phyloP scores from a whole-genome alignment of 305 asterid genomes.

The Fraxinus angustifolia region DNA sequence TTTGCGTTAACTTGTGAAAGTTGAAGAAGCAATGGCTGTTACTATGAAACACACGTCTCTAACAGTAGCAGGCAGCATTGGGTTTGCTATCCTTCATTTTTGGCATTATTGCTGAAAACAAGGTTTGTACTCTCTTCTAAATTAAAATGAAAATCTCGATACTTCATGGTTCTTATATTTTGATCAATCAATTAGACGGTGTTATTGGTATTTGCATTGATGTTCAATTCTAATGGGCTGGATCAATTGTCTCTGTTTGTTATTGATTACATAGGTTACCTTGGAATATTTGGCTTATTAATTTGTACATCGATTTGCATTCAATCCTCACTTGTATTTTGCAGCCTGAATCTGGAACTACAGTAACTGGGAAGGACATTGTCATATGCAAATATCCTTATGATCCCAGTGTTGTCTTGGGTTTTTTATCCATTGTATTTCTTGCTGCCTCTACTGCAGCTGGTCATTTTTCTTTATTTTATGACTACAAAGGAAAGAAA shows the following conservation, averaged over 20 bases:
- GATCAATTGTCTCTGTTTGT: not conserved
- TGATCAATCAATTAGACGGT: not conserved
- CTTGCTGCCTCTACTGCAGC: conserved; percentile 44
- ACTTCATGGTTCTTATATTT: not conserved
- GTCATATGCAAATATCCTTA: conserved; percentile 65
- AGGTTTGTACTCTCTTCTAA: conserved; percentile 36
- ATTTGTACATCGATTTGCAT: not conserved
- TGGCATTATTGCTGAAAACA: conserved; percentile 77
- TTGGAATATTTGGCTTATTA: not conserved
- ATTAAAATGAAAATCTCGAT: not conserved
- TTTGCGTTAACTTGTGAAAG: not conserved
- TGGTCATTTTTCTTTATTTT: conserved; percentile 55
- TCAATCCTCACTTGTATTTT: conserved; percentile 6
- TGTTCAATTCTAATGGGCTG: not conserved
- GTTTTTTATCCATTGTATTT: conserved; percentile 50
- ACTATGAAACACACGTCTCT: conserved; percentile 59
- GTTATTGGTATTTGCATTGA: not conserved
- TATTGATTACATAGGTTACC: not conserved
- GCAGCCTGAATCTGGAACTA: conserved; percentile 68
- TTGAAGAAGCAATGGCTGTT: conserved; percentile 42
- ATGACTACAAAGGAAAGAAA: conserved; percentile 64
- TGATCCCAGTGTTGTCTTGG: conserved; percentile 56
- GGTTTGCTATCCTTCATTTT: conserved; percentile 67
- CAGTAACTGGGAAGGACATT: conserved; percentile 42
- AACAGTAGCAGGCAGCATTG: conserved; percentile 46